A percentile compares a stretch with the other conserved stretches of the same genome.
These are phyloP conservation scores for Cryptococcus sp. DNA, from an alignment of 1,284 basidiomycete genomes.

Conservation along the genomic window DNA sequence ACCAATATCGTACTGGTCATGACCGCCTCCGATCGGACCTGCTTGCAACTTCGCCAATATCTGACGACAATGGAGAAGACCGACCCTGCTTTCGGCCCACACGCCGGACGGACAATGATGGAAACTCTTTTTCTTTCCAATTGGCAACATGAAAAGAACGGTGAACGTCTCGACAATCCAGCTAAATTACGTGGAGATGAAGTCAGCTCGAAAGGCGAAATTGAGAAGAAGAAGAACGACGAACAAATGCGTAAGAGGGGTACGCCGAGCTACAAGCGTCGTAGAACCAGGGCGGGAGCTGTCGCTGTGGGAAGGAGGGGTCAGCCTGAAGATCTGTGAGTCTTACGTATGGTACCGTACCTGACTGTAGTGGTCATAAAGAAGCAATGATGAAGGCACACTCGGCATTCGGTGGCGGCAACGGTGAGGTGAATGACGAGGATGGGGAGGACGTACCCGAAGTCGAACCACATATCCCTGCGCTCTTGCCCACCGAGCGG, in stretches of 20 bases:
- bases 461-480: neutral
- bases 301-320: constrained; percentile 13
- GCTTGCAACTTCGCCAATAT: constrained; percentile 71
- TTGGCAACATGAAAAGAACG: constrained; percentile 46
- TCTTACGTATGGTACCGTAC: neutral
- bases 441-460: neutral
- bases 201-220: constrained; percentile 25
- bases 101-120: constrained; percentile 69
- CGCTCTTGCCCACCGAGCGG: neutral
- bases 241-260: constrained; percentile 29
- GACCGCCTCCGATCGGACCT: constrained; percentile 76
- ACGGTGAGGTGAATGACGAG: neutral
- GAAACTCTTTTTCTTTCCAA: constrained; percentile 45
- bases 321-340: constrained; percentile 21
- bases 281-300: constrained; percentile 35
- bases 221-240: constrained; percentile 28
- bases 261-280: constrained; percentile 57
- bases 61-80: constrained; percentile 62
- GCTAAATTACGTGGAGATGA: constrained; percentile 32
- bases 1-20: constrained; percentile 80
- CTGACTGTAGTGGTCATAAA: constrained; percentile 20
- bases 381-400: constrained; percentile 34
- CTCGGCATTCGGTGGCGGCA: constrained; percentile 34
- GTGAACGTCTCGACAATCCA: constrained; percentile 28
- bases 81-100: constrained; percentile 50